Base-by-base conservation (phyloP, 257 asterid species). In the Ilex aquifolium region DNA sequence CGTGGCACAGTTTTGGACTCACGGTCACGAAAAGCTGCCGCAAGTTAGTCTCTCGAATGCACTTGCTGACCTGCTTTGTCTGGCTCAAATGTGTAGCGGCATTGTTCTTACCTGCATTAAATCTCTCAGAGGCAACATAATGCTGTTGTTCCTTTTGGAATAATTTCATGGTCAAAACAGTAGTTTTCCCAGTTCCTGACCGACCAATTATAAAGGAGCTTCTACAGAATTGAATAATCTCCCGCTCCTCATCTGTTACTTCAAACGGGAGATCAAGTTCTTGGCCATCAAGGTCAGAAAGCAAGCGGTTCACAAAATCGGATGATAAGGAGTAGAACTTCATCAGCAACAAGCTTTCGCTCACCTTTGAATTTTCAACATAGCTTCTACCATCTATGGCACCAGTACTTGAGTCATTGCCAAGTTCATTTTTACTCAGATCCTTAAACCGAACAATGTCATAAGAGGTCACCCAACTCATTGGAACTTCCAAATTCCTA, bases 121-220 rank as follows among this genome's bases (percentile, higher is more conserved):
- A 62, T 44, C 78, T 80, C 29, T 63, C 78, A 11, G 77, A 36
- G 59, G 86, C 82, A 17, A 80, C 44, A 64, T 51, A 63, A 15
- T 68, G 78, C 36, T 66, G 85, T 63, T 88, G 88, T 55, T 80
- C 75, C 63, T 66, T 84, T 4, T 71, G 81, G 60, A 62, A 77
- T 42, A 87, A 53, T 67, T 84, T 87, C 88, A 77, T 75, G 13
- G 90, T 80, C 78, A 87, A 71, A 11, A 87, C 72, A 31, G 90
- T 84, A 0, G 95, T 84, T 74, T 84, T 87, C 10, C 92, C 91
- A 0, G 96, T 85, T 48, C 95, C 95, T 6, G 95, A 85, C 60
- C 96, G 71, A 7, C 95, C 95, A 13, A 84, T 60, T 54, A 87
- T 77, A 56, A 87, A 87, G 62, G 90, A 77, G 62, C 80, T 88